These are phyloP conservation scores for Meredithiella fracta DNA, from an alignment of 2,329 filamentous ascomycete species.

Conservation along the genomic window DNA sequence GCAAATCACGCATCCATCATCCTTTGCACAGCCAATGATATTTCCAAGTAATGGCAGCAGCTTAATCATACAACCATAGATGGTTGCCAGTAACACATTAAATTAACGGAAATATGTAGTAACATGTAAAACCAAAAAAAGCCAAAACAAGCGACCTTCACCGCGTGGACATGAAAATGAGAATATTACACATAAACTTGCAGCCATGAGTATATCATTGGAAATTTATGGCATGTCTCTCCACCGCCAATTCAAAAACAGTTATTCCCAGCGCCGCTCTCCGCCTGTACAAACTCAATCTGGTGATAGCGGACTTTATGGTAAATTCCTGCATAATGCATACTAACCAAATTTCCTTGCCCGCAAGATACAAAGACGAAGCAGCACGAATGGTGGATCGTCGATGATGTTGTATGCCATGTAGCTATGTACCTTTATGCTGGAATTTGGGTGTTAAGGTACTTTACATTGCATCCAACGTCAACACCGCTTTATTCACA, in stretches of 20 bases:
- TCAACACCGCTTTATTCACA: not conserved
- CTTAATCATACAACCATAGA: too few species aligned
- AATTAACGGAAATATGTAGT: too few species aligned
- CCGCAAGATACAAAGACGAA: not conserved
- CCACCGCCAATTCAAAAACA: not conserved
- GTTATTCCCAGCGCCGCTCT: not conserved
- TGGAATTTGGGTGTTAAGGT: not conserved
- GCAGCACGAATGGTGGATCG: not conserved
- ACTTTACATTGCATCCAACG: not conserved
- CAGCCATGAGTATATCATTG: not conserved
- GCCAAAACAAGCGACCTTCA: too few species aligned
- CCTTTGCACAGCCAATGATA: too few species aligned
- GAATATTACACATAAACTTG: not conserved
- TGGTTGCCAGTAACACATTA: too few species aligned
- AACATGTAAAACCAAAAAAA: too few species aligned
- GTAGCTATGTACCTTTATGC: not conserved
- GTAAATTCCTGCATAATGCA: not conserved
- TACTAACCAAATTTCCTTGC: not conserved
- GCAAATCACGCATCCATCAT: not conserved
- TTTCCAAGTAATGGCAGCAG: too few species aligned
- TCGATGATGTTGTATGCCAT: too few species aligned
- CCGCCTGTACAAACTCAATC: too few species aligned
- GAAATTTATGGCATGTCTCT: not conserved
- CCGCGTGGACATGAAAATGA: not conserved
- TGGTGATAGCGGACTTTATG: not conserved